These are phyloP conservation scores for Rhodotorula toruloides DNA, from an alignment of 768 basidiomycete genomes.

Conservation along the genomic window DNA sequence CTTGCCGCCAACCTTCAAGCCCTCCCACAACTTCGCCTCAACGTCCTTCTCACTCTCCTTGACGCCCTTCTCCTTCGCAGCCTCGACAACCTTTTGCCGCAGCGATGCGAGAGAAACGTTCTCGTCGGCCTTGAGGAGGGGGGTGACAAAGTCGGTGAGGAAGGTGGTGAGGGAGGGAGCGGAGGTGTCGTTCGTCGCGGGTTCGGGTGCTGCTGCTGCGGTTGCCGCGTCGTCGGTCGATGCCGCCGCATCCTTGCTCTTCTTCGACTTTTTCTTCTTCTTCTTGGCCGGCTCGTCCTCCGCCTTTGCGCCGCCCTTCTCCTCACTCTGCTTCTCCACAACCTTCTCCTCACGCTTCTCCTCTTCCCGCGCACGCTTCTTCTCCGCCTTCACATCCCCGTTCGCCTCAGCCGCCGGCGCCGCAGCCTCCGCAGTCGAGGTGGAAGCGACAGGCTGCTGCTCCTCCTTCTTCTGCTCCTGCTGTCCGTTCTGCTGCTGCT, in stretches of 20 bases:
- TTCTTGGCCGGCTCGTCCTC: constrained; percentile 19
- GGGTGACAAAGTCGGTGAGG: constrained; percentile 15
- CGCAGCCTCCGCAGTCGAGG: background rate
- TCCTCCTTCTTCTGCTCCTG: constrained; percentile 8
- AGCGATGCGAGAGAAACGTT: constrained; percentile 16
- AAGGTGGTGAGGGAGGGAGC: constrained; percentile 6
- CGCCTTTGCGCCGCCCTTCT: background rate
- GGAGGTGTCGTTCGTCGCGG: background rate
- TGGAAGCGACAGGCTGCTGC: background rate
- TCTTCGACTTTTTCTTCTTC: constrained; percentile 14
- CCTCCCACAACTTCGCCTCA: constrained; percentile 23
- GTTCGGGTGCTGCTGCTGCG: background rate
- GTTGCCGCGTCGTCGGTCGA: background rate
- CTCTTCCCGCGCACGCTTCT: constrained; percentile 23
- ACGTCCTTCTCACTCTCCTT: constrained; percentile 13
- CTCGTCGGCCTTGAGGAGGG: constrained; percentile 5
- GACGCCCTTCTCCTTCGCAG: constrained; percentile 20
- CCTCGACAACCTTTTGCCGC: constrained; percentile 10
- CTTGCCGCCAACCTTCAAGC: constrained; percentile 32
- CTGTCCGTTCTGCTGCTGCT: constrained; percentile 8
- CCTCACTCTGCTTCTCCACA: background rate
- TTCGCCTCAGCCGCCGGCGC: background rate
- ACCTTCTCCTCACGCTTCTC: background rate
- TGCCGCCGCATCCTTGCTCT: constrained; percentile 15
- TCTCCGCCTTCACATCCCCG: background rate